Evolutionary conservation across 1,139 yeast genomes (phyloP), one percentile per base, ranked within the genome.

Genomic region (Suzukiozyma palmioleophila): DNA sequence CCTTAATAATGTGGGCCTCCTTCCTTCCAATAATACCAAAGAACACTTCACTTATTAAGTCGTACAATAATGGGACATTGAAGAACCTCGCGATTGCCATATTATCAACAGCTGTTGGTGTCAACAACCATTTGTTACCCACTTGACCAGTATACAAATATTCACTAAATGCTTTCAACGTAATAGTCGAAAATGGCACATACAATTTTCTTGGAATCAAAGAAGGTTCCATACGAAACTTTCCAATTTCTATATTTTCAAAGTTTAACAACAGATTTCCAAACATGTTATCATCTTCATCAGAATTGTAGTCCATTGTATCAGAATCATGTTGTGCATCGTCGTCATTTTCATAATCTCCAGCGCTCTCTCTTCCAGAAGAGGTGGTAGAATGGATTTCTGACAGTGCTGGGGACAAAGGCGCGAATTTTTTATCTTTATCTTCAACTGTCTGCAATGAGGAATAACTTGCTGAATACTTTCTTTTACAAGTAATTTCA

Each of bases 111-210:
- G 85, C 75, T 0, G 85, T 80, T 0, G 90, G 90, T 2, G 75
- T 66, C 27, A 84, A 59, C 11, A 72, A 60, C 90, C 90, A 84
- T 49, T 77, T 81, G 43, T 81, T 79, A 26, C 87, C 88, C 26
- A 84, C 76, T 57, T 84, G 89, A 1, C 92, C 94, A 7, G 90
- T 84, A 52, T 81, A 83, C 44, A 84, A 66, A 56, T 79, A 84
- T 51, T 84, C 92, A 33, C 84, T 68, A 49, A 84, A 76, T 1
- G 87, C 88, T 41, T 69, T 71, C 9, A 84, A 76, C 0, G 87
- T 74, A 1, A 63, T 56, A 1, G 83, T 77, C 2, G 80, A 59
- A 61, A 81, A 82, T 5, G 94, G 92, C 45, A 84, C 56, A 49
- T 81, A 84, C 26, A 84, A 56, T 15, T 79, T 72, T 43, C 94